Evolutionary conservation across 2,329 filamentous ascomycete species (phyloP).

Genomic region (Ophiostoma sp.): DNA sequence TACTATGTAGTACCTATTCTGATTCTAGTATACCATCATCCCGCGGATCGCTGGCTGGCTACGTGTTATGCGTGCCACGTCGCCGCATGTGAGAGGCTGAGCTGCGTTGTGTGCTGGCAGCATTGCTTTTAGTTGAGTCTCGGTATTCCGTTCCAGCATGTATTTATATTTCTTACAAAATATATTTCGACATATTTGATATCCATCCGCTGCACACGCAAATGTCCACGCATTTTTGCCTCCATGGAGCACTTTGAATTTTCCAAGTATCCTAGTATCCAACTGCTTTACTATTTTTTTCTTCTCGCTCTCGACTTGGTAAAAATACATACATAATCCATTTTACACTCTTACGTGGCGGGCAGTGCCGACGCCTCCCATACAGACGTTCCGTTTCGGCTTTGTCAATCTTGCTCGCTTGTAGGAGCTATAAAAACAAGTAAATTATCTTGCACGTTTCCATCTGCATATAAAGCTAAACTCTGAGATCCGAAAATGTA

Average conservation of each 20-base stretch:
- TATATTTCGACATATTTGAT: neutral
- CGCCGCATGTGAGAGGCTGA: conserved; percentile 27
- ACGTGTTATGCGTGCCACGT: conserved; percentile 25
- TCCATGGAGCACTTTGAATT: neutral
- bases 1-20: no score
- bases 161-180: no score
- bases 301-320: neutral
- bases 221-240: conserved; percentile 2
- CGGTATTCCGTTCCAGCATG: neutral
- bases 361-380: conserved; percentile 4
- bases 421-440: no score
- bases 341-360: neutral
- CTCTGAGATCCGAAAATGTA: neutral
- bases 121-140: neutral
- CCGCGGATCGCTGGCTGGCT: neutral
- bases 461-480: neutral
- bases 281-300: neutral
- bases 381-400: neutral
- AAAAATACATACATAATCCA: neutral
- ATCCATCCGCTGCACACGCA: neutral
- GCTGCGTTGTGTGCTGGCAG: conserved; percentile 9
- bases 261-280: neutral
- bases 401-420: neutral
- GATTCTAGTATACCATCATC: neutral
- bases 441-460: neutral